Conservation (phyloP, 2,329 filamentous ascomycete genomes). For the Penicillium sumatraense region DNA sequence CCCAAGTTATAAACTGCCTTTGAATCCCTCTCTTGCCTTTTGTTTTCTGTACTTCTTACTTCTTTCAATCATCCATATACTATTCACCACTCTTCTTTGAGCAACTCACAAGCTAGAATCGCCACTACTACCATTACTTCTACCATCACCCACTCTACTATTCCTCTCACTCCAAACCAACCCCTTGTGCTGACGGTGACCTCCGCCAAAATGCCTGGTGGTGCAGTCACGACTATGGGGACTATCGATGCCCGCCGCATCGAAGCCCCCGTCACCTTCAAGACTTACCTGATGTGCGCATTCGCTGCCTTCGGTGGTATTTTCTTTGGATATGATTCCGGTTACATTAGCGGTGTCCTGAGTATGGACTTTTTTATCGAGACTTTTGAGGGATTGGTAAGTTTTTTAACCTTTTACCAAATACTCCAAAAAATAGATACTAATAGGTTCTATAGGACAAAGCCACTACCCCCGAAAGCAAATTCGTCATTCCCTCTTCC, state of each 20-base stretch:
- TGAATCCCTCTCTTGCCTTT: neutral
- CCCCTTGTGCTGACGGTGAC: neutral
- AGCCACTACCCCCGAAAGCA: constrained; percentile 33
- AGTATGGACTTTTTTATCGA: constrained; percentile 56
- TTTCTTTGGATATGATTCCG: constrained; percentile 64
- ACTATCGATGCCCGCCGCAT: constrained; percentile 59
- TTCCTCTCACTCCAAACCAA: neutral
- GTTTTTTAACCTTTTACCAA: constrained; percentile 9
- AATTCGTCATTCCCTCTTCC: constrained; percentile 52
- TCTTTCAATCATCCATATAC: neutral
- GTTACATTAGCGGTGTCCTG: constrained; percentile 59
- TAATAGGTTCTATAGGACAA: constrained; percentile 21
- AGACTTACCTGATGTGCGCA: constrained; percentile 65
- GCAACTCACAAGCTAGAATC: neutral
- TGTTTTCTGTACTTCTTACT: constrained; percentile 7
- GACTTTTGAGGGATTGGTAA: constrained; percentile 39
- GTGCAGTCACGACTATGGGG: constrained; percentile 29
- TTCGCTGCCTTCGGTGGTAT: constrained; percentile 66
- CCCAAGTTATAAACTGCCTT: constrained; percentile 15
- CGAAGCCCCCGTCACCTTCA: constrained; percentile 62
- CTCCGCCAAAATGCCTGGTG: constrained; percentile 30
- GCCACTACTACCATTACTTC: neutral
- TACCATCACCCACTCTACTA: neutral
- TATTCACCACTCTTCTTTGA: neutral
- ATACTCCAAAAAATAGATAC: neutral